Conservation (phyloP, 2,329 filamentous ascomycete species). For the Nothopassalora personata region DNA sequence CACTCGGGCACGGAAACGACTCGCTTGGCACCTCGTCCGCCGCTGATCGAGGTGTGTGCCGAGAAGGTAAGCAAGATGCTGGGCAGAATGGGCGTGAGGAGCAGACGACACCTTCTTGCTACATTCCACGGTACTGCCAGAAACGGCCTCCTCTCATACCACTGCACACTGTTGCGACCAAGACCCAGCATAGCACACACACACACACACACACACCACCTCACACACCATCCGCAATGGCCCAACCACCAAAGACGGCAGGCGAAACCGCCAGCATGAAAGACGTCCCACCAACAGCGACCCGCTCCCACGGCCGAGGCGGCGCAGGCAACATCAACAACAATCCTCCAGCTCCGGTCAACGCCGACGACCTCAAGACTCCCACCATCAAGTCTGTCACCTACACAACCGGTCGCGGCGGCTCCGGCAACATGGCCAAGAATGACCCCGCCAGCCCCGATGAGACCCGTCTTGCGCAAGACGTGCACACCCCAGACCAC, state of each 20-base stretch:
- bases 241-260: background rate
- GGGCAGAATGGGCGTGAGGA: background rate
- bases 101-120: background rate
- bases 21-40: background rate
- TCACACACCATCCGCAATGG: background rate
- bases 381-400: conserved; percentile 76
- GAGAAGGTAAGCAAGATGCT: background rate
- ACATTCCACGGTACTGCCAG: background rate
- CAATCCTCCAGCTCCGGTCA: conserved; percentile 33
- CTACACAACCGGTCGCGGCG: conserved; percentile 85
- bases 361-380: conserved; percentile 63
- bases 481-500: conserved; percentile 58
- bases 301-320: conserved; percentile 59
- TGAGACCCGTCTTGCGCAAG: conserved; percentile 72
- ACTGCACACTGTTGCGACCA: too few relatives aligned
- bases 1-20: background rate
- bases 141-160: background rate
- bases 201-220: background rate
- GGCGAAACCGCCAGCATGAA: background rate
- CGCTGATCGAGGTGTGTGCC: background rate
- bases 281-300: background rate
- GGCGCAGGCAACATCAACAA: conserved; percentile 57
- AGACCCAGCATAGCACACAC: background rate
- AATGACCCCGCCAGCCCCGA: conserved; percentile 57
- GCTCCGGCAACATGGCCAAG: conserved; percentile 82